Conservation (phyloP, 192 early-diverging fungal species). For the Backusella circina region DNA sequence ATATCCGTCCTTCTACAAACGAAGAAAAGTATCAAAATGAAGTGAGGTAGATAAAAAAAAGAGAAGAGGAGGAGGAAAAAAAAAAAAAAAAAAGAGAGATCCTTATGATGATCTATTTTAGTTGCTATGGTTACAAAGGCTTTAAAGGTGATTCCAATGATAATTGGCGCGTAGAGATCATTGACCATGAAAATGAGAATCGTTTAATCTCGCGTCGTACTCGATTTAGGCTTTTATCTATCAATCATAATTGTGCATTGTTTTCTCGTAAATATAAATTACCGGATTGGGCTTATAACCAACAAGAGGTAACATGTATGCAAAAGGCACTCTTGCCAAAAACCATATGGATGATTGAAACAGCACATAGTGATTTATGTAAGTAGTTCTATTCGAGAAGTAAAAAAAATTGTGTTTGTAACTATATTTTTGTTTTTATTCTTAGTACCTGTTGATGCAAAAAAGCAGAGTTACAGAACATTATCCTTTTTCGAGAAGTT, state of each 20-base stretch:
- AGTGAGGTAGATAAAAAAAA: conserved; percentile 52
- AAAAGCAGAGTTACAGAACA: conserved; percentile 59
- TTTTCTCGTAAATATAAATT: conserved; percentile 80
- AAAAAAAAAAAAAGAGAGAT: neutral
- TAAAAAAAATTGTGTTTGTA: neutral
- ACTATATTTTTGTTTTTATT: neutral
- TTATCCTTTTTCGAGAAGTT: conserved; percentile 87
- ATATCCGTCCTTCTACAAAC: conserved; percentile 64
- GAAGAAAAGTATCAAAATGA: conserved; percentile 75
- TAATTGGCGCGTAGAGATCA: conserved; percentile 85
- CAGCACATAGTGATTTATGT: conserved; percentile 46
- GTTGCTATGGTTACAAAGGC: conserved; percentile 64
- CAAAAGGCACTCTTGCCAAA: conserved; percentile 66
- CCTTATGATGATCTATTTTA: neutral
- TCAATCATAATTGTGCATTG: conserved; percentile 73
- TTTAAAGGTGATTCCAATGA: conserved; percentile 92
- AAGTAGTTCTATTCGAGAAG: neutral
- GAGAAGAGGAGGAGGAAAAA: neutral
- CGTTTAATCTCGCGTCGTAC: conserved; percentile 62
- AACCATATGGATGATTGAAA: conserved; percentile 81
- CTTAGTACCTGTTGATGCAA: conserved; percentile 10
- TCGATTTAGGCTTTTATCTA: conserved; percentile 76
- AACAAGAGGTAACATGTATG: conserved; percentile 94
- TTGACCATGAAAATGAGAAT: conserved; percentile 52
- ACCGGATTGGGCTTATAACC: conserved; percentile 91